Evolutionary conservation across 257 asterid genomes (phyloP).

Genomic region (Solanum phureja): DNA sequence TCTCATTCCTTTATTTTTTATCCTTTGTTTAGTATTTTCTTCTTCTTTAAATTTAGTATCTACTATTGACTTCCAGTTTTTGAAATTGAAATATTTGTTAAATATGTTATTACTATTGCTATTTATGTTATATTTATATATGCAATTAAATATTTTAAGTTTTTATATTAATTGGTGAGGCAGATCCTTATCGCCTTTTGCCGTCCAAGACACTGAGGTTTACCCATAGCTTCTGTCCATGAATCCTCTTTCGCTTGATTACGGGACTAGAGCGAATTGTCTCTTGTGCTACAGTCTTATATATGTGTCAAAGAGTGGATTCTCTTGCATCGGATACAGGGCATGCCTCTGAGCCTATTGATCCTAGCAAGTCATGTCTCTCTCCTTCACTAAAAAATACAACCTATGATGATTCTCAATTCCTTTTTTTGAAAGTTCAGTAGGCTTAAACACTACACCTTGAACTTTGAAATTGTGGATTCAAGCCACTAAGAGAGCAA

Average conservation of each 20-base stretch:
- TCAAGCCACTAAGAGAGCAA: background rate
- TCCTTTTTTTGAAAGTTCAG: too few relatives aligned
- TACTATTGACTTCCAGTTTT: background rate
- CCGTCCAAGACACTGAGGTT: background rate
- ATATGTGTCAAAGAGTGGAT: background rate
- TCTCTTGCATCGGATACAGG: background rate
- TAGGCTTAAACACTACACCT: background rate
- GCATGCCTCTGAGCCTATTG: background rate
- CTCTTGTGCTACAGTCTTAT: background rate
- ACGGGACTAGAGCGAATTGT: background rate
- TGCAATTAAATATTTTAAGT: too few relatives aligned
- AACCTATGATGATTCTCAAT: background rate
- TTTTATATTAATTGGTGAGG: background rate
- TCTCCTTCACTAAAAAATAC: too few relatives aligned
- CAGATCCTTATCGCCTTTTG: background rate
- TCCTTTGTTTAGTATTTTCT: background rate
- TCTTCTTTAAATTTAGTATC: background rate
- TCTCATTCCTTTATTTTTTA: background rate
- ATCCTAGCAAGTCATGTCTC: too few relatives aligned
- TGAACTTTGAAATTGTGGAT: background rate
- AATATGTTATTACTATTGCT: background rate
- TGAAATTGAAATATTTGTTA: background rate
- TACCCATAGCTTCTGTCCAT: background rate
- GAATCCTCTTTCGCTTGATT: background rate
- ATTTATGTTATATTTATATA: too few relatives aligned